Percentiles rank a stretch among this genome's conserved stretches.
Conservation (phyloP, 2,329 filamentous ascomycete species). For the Ceratocystis eucalypticola region DNA sequence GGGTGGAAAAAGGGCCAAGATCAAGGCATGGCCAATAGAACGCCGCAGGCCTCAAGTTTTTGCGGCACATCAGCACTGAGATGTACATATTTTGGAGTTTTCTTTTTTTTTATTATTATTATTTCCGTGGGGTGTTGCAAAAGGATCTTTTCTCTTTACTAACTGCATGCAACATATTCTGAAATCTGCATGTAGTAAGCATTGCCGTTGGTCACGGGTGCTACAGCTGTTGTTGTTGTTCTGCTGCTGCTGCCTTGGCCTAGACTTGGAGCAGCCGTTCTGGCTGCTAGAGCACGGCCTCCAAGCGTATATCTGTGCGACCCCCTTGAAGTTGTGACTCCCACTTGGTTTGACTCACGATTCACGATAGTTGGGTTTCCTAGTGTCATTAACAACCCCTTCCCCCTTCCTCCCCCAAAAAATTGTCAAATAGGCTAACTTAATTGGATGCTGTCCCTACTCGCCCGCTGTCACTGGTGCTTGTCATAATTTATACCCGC, state of each 20-base stretch:
- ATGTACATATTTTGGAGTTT: constrained; percentile 8
- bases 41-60: neutral
- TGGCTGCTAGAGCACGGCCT: no score
- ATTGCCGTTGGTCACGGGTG: no score
- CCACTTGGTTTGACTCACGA: neutral
- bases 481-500: neutral
- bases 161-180: no score
- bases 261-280: no score
- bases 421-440: neutral
- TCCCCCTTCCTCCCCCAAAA: no score
- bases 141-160: neutral
- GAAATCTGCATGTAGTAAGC: no score
- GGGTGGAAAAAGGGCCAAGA: neutral
- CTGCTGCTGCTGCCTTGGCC: no score
- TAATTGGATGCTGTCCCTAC: neutral
- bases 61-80: neutral
- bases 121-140: neutral
- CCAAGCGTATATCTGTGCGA: no score
- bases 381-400: neutral
- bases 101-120: neutral
- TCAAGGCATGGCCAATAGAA: neutral
- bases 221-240: no score
- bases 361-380: neutral
- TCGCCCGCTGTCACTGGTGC: neutral
- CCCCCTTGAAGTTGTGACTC: no score